Evolutionary conservation across 495 filamentous ascomycete genomes (phyloP), one percentile per base, ranked within the genome.

Genomic region (Mytilinidion resinicola): DNA sequence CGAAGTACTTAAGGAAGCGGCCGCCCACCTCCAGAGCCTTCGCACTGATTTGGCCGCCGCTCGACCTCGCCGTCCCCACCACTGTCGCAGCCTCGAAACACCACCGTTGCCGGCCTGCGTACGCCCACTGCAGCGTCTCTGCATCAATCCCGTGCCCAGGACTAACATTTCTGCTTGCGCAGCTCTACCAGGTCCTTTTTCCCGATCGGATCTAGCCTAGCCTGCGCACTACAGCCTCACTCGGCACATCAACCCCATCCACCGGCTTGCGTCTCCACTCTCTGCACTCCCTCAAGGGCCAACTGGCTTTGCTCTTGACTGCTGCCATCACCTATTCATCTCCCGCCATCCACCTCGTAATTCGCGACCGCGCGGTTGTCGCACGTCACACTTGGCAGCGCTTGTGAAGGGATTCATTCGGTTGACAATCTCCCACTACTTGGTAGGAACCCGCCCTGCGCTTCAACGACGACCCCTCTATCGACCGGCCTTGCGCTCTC

Each of bases 341-440:
- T 15, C 42, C 55, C 46, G 33, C 51, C 30, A 41, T 63, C 53
- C 39, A 19, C 37, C 11, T 44, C 48, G 64, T 51, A 54, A 17
- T 48, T 53, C 37, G 63, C 55, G 50, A 51, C 52, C 51, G 39
- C 46, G 50, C 49, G 51, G 43, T 52, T 48, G 36, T 37, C 35
- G 47, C 49, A 55, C 12, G 33, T 50, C 60, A 55, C 44, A 14
- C 55, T 57, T 54, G 51, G 50, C 54, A 62, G 56, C 60, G 59
- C 51, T 62, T 66, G 69, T 71, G 85, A 90, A 30, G 91, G 89
- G 91, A 96, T 85, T 90, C 91, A 96, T 96, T 96, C 74, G 85
- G 67, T 96, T 96, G 91, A 95, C 88, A 80, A 88, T 96, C 91
- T 96, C 90, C 88, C 83, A 77, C 78, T 77, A 72, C 80, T 77